Evolutionary conservation across 805 yeast species (phyloP).

Genomic region (Ascoidea asiatica): DNA sequence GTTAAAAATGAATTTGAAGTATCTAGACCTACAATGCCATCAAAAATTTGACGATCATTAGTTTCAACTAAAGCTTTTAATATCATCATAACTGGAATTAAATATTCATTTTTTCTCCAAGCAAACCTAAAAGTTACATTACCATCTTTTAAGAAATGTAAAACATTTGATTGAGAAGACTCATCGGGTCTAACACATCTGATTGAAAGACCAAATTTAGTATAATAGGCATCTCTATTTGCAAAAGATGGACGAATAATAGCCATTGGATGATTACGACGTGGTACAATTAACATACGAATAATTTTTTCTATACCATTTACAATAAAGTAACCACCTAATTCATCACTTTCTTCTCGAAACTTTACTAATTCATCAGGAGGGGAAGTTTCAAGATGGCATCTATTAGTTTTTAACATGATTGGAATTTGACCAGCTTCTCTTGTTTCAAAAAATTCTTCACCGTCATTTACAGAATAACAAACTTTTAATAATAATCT

Average conservation of each 20-base stretch:
- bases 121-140: constrained; percentile 93
- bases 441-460: constrained; percentile 63
- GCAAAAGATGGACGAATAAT: constrained; percentile 88
- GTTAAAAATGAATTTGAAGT: constrained; percentile 82
- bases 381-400: constrained; percentile 74
- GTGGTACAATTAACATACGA: constrained; percentile 95
- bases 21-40: constrained; percentile 90
- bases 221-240: constrained; percentile 85
- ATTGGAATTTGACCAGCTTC: constrained; percentile 87
- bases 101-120: constrained; percentile 92
- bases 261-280: constrained; percentile 98
- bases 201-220: constrained; percentile 86
- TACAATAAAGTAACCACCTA: constrained; percentile 92
- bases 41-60: constrained; percentile 89
- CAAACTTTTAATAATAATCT: constrained; percentile 64
- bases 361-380: constrained; percentile 68
- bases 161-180: constrained; percentile 94
- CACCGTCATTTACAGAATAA: constrained; percentile 84
- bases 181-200: constrained; percentile 94
- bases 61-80: constrained; percentile 83
- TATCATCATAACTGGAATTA: constrained; percentile 87
- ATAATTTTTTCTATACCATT: constrained; percentile 95
- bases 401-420: constrained; percentile 83
- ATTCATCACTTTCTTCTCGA: constrained; percentile 88
- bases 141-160: constrained; percentile 92